Percentiles rank a stretch among this genome's conserved stretches.
These are phyloP conservation scores for Alternaria alternata DNA, from an alignment of 2,329 filamentous ascomycete genomes.

Conservation along the genomic window DNA sequence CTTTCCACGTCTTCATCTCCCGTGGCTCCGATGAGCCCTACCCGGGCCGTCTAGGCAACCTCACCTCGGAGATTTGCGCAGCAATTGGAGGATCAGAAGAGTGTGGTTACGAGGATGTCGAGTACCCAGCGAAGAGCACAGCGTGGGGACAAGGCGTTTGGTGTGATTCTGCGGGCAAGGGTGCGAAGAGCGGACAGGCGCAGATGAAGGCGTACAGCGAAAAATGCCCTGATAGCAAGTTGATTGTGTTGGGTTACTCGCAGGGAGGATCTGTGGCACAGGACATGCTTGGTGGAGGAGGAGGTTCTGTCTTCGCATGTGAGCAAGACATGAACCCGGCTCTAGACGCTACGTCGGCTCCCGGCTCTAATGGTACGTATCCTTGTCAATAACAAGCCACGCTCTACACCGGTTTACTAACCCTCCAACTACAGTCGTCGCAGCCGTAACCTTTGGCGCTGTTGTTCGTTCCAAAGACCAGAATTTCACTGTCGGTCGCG, in stretches of 20 bases:
- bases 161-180: conserved; percentile 38
- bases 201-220: conserved; percentile 36
- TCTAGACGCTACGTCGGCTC: conserved; percentile 25
- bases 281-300: conserved; percentile 42
- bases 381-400: background rate
- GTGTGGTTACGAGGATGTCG: conserved; percentile 38
- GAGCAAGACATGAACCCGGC: conserved; percentile 30
- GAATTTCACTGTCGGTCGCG: conserved; percentile 36
- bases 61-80: conserved; percentile 33
- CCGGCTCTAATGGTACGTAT: conserved; percentile 32
- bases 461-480: conserved; percentile 32
- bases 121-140: conserved; percentile 39
- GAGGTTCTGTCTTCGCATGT: conserved; percentile 36
- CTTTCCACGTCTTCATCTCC: conserved; percentile 38
- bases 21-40: conserved; percentile 43
- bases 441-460: conserved; percentile 38
- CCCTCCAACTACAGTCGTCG: conserved; percentile 24
- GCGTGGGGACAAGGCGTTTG: conserved; percentile 34
- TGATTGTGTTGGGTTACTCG: conserved; percentile 38
- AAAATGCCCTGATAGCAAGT: conserved; percentile 38
- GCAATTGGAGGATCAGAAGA: conserved; percentile 24
- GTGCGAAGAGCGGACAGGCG: conserved; percentile 31
- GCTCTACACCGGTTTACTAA: background rate
- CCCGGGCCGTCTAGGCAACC: conserved; percentile 36
- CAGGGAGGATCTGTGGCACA: conserved; percentile 37